Evolutionary conservation across 176 grass and related monocot species (phyloP), one percentile per base, ranked within the genome.

Genomic region (Carex littledalei): DNA sequence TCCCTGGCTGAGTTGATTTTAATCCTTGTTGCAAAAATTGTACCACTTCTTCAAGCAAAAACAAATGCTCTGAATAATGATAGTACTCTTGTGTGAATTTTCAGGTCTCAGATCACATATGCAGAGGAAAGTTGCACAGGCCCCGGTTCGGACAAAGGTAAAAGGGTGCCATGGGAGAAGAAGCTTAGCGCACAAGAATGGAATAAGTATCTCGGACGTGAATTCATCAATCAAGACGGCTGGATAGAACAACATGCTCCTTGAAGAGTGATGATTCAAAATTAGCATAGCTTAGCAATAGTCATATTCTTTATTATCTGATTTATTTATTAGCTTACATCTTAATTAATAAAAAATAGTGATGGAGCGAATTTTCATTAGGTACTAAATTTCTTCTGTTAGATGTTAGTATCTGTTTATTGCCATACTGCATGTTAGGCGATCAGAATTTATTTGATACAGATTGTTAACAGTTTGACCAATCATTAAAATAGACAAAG

Each of bases 161-260:
- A 50, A 3, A 88, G 89, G 69, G 89, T 85, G 55, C 8, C 4
- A 3, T 93, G 94, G 91, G 75, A 85, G 85, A 89, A 88, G 81
- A 45, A 69, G 31, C 63, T 87, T 50, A 50, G 18, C 69, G 35
- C 60, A 0, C 17, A 82, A 37, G 75, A 89, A 56, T 79, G 91
- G 31, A n/a, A 87, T 0, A 62, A 16, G 6, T 91, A 86, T 35
- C 63, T 88, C 22, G 83, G 83, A 58, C 84, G 82, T 41, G 83
- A 32, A 14, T 97, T 88, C 71, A 84, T 89, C 12, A 85, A 93
- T 39, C 78, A 86, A 3, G 87, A 85, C 5, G 84, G 91, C 3
- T 97, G 91, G 87, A 22, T 97, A 3, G 80, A 50, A 15, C 43
- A 67, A 1, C 86, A 90, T 52, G 83, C 89, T n/a, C 56, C 39